Evolutionary conservation across 495 filamentous ascomycete genomes (phyloP).

Genomic region (Daldinia childiae): DNA sequence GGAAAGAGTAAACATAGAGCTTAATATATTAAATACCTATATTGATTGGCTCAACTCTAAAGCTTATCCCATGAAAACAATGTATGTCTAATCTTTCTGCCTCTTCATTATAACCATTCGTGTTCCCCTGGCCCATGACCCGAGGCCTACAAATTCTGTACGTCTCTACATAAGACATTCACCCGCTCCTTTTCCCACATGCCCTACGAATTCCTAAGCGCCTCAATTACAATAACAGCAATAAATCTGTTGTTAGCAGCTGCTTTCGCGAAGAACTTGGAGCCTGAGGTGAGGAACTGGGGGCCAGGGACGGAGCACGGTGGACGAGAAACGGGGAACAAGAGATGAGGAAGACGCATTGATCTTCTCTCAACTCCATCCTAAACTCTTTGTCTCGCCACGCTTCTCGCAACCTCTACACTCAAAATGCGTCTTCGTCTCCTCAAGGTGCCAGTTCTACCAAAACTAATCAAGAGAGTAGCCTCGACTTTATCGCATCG

Average conservation of each 20-base stretch:
- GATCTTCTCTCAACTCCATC: not conserved
- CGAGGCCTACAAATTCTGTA: not conserved
- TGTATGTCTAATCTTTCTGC: constrained; percentile 25
- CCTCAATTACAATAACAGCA: not conserved
- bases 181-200: not conserved
- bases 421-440: constrained; percentile 28
- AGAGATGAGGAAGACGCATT: not conserved
- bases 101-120: not conserved
- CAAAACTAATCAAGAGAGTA: constrained; percentile 43
- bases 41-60: not conserved
- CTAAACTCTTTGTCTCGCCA: constrained; percentile 22
- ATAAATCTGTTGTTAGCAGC: not conserved
- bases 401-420: constrained; percentile 21
- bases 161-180: not conserved
- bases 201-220: not conserved
- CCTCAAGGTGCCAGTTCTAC: constrained; percentile 23
- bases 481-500: constrained; percentile 30
- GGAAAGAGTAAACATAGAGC: constrained; percentile 18
- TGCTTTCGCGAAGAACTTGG: not conserved
- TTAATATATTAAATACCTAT: not conserved
- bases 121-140: not conserved
- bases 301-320: constrained; percentile 1
- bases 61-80: constrained; percentile 22
- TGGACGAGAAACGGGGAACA: not conserved
- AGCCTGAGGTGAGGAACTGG: constrained; percentile 3